Evolutionary conservation across 2,329 filamentous ascomycete species (phyloP).

Genomic region (Penicillium hordei): DNA sequence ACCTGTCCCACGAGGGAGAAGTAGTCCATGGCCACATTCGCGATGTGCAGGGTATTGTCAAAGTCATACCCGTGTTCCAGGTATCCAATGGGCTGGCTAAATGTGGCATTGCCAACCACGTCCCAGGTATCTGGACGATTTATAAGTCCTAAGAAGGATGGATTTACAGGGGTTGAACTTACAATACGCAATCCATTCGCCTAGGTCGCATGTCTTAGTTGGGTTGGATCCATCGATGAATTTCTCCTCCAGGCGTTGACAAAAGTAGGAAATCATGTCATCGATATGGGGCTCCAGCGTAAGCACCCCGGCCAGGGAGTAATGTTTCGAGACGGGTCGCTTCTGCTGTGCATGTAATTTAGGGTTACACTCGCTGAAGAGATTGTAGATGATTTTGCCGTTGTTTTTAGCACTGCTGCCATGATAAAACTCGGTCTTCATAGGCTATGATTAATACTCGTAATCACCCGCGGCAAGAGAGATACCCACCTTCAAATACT

Average conservation of each 20-base stretch:
- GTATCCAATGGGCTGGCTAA: slow-evolving; percentile 29
- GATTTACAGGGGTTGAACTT: slow-evolving; percentile 7
- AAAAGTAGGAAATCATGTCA: slow-evolving; percentile 33
- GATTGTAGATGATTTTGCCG: slow-evolving; percentile 39
- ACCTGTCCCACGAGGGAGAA: slow-evolving; percentile 26
- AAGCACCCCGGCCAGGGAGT: slow-evolving; percentile 30
- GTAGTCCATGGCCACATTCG: slow-evolving; percentile 25
- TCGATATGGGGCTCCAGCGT: slow-evolving; percentile 29
- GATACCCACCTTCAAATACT: slow-evolving; percentile 19
- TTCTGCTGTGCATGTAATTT: slow-evolving; percentile 38
- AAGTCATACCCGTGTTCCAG: slow-evolving; percentile 29
- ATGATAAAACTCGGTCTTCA: slow-evolving; percentile 42
- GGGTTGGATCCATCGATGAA: slow-evolving; percentile 31
- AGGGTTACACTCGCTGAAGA: slow-evolving; percentile 41
- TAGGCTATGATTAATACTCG: background rate
- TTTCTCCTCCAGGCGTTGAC: slow-evolving; percentile 32
- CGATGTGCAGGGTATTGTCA: slow-evolving; percentile 17
- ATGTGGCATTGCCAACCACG: slow-evolving; percentile 28
- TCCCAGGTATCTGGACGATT: slow-evolving; percentile 25
- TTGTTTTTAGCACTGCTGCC: slow-evolving; percentile 37
- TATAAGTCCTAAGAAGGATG: background rate
- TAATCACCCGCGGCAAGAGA: background rate
- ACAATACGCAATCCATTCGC: slow-evolving; percentile 47
- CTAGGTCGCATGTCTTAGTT: slow-evolving; percentile 37
- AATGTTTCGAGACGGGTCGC: slow-evolving; percentile 41